A percentile compares a stretch with the other conserved stretches of the same genome.
Conservation (phyloP, 768 basidiomycete genomes). For the Peribolospora kevripleyi region DNA sequence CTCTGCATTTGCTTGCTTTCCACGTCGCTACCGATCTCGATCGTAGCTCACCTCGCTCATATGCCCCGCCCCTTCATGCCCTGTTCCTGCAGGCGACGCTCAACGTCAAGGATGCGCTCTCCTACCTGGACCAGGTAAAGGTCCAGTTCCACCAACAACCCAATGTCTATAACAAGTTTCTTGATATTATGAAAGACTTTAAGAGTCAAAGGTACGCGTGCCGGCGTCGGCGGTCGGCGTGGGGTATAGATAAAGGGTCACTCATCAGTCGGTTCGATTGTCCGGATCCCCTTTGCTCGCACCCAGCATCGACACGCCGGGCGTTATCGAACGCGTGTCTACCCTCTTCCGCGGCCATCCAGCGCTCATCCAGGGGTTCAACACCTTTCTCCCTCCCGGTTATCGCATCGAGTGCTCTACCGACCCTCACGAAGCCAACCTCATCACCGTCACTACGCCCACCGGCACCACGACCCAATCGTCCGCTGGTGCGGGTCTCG, state of each 20-base stretch:
- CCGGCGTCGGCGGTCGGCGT: conserved; percentile 7
- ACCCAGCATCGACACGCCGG: conserved; percentile 80
- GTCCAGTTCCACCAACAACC: conserved; percentile 15
- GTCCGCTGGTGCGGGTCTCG: conserved; percentile 5
- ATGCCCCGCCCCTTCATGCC: no score
- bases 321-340: conserved; percentile 86
- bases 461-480: conserved; percentile 17
- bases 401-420: conserved; percentile 55
- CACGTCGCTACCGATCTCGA: no score
- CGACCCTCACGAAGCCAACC: conserved; percentile 3
- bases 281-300: conserved; percentile 9
- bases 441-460: conserved; percentile 20
- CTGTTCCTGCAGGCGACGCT: not conserved
- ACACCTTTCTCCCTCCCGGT: conserved; percentile 82
- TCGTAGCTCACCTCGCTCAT: no score
- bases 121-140: conserved; percentile 19
- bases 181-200: conserved; percentile 93
- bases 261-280: not conserved
- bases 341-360: conserved; percentile 78
- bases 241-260: not conserved
- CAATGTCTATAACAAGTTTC: conserved; percentile 13
- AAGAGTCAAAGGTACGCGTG: conserved; percentile 45
- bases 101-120: conserved; percentile 13
- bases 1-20: no score
- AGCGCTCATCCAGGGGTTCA: conserved; percentile 83